Evolutionary conservation across 768 basidiomycete species (phyloP).

Genomic region (Cyclocybe aegerita): DNA sequence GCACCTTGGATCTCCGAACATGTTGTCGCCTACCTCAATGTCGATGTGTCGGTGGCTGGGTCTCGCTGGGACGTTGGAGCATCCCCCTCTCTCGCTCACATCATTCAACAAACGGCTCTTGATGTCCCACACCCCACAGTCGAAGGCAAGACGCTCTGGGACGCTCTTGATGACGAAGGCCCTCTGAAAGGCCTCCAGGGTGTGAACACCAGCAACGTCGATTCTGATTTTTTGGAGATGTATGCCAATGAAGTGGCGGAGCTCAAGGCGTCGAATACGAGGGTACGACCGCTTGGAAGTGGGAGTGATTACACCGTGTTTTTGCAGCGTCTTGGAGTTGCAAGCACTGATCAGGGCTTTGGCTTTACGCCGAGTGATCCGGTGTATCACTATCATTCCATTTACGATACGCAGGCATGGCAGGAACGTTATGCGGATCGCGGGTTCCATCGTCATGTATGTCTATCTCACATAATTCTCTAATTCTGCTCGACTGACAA

Average conservation of each 20-base stretch:
- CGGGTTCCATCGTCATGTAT: slow-evolving; percentile 70
- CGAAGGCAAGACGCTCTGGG: slow-evolving; percentile 71
- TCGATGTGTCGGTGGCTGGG: slow-evolving; percentile 68
- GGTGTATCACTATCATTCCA: slow-evolving; percentile 74
- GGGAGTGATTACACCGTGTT: slow-evolving; percentile 94
- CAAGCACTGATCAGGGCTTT: slow-evolving; percentile 46
- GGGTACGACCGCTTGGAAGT: slow-evolving; percentile 68
- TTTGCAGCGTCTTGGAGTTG: slow-evolving; percentile 68
- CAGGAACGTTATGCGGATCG: slow-evolving; percentile 77
- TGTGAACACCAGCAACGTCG: slow-evolving; percentile 30
- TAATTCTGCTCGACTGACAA: neutral
- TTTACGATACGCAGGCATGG: slow-evolving; percentile 74
- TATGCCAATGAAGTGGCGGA: slow-evolving; percentile 36
- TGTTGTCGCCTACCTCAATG: slow-evolving; percentile 85
- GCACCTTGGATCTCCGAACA: slow-evolving; percentile 74
- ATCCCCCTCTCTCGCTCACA: slow-evolving; percentile 81
- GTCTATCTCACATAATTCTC: slow-evolving; percentile 15
- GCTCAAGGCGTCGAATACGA: slow-evolving; percentile 33
- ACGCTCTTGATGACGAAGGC: slow-evolving; percentile 64
- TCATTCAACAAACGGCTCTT: slow-evolving; percentile 66
- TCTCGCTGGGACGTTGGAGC: slow-evolving; percentile 56
- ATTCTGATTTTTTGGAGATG: slow-evolving; percentile 40
- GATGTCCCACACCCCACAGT: slow-evolving; percentile 75
- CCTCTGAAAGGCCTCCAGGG: slow-evolving; percentile 38
- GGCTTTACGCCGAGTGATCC: slow-evolving; percentile 48